Percentiles rank a stretch among this genome's conserved stretches.
These are phyloP conservation scores for Backusella australiensis DNA, from an alignment of 192 early-diverging fungal species.

Conservation along the genomic window DNA sequence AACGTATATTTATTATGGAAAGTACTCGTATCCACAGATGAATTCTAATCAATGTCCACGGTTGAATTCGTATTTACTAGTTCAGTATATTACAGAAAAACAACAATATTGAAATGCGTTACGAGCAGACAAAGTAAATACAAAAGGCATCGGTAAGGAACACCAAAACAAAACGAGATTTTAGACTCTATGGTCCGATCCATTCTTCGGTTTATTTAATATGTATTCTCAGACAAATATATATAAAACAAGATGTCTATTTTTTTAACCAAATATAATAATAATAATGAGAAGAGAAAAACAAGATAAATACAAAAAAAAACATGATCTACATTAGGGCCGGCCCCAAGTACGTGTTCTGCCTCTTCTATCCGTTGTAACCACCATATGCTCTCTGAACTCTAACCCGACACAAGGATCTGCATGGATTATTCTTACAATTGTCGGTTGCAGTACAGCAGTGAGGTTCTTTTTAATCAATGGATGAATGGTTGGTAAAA, in stretches of 20 bases:
- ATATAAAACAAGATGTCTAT: not conserved
- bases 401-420: conserved; percentile 23
- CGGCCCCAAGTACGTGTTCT: conserved; percentile 31
- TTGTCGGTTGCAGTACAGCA: conserved; percentile 18
- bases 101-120: too few species aligned
- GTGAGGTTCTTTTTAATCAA: conserved; percentile 21
- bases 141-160: too few species aligned
- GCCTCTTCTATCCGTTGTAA: conserved; percentile 34
- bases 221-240: not conserved
- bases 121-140: too few species aligned
- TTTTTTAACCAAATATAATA: not conserved
- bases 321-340: conserved; percentile 7
- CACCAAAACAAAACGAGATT: not conserved
- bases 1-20: too few species aligned
- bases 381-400: conserved; percentile 15
- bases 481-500: conserved; percentile 25
- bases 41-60: too few species aligned
- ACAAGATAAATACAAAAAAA: not conserved
- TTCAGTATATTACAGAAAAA: too few species aligned
- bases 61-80: too few species aligned
- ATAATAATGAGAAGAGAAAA: not conserved
- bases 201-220: not conserved
- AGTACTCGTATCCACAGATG: too few species aligned
- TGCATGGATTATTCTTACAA: conserved; percentile 15
- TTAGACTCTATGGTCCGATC: too few species aligned